Percentiles rank a stretch among this genome's conserved stretches.
Evolutionary conservation across 1,284 basidiomycete genomes (phyloP).

Genomic region (Phaffia rhodozyma): DNA sequence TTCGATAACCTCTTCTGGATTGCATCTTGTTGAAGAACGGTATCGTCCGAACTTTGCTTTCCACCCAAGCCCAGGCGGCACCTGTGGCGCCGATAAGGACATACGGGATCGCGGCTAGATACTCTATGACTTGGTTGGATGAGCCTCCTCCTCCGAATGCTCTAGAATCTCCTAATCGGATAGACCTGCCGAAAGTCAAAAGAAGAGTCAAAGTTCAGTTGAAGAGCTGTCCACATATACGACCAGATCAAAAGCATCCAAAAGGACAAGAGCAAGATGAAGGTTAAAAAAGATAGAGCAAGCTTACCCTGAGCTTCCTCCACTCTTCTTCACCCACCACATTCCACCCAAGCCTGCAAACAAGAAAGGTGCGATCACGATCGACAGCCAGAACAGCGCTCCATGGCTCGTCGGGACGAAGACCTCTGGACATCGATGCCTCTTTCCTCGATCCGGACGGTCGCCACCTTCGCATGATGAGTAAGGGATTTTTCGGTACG

Average conservation of each 20-base stretch:
- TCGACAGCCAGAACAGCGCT: slow-evolving; percentile 70
- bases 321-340: slow-evolving; percentile 63
- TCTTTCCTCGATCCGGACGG: slow-evolving; percentile 55
- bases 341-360: slow-evolving; percentile 61
- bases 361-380: slow-evolving; percentile 55
- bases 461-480: slow-evolving; percentile 68
- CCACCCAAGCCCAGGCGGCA: slow-evolving; percentile 46
- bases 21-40: slow-evolving; percentile 35
- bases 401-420: slow-evolving; percentile 27
- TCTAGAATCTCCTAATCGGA: slow-evolving; percentile 53
- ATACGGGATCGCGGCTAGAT: slow-evolving; percentile 45
- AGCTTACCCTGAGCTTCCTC: slow-evolving; percentile 54
- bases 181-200: slow-evolving; percentile 43
- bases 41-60: slow-evolving; percentile 41
- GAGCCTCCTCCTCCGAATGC: slow-evolving; percentile 42
- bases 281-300: neutral
- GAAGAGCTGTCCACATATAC: neutral
- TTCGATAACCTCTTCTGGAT: slow-evolving; percentile 57
- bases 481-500: slow-evolving; percentile 76
- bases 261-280: neutral
- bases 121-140: neutral
- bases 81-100: slow-evolving; percentile 65
- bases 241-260: neutral
- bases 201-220: neutral
- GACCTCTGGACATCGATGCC: slow-evolving; percentile 68